Evolutionary conservation across 2,329 filamentous ascomycete genomes (phyloP).

Genomic region (Sclerotinia spermophila): DNA sequence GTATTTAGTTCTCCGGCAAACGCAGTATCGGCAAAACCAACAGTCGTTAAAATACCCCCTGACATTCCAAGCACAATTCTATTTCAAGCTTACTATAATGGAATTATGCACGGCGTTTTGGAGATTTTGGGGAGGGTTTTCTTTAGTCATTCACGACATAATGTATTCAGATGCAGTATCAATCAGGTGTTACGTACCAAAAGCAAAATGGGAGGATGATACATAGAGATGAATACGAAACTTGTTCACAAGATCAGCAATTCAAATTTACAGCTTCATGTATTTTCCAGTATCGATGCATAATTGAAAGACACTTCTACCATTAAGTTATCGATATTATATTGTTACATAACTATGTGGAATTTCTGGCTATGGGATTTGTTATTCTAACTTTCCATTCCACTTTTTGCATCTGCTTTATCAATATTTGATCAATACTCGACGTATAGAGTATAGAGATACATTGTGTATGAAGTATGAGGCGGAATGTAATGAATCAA

Average conservation of each 20-base stretch:
- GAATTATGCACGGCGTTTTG: slow-evolving; percentile 18
- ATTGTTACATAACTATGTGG: background rate
- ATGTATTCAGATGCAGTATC: slow-evolving; percentile 15
- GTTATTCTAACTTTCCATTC: background rate
- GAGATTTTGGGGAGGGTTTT: slow-evolving; percentile 9
- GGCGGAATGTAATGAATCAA: background rate
- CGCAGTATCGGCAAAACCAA: slow-evolving; percentile 87
- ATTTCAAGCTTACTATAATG: slow-evolving; percentile 7
- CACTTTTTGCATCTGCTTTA: background rate
- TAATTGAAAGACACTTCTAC: no score
- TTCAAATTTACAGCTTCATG: background rate
- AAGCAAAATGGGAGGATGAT: background rate
- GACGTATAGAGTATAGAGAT: background rate
- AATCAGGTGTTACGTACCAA: slow-evolving; percentile 10
- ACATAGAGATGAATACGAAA: background rate
- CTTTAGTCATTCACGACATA: slow-evolving; percentile 13
- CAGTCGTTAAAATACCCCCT: slow-evolving; percentile 52
- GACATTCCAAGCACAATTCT: slow-evolving; percentile 14
- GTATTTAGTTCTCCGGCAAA: slow-evolving; percentile 74
- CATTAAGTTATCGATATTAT: background rate
- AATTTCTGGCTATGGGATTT: background rate
- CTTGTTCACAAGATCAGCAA: background rate
- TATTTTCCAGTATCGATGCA: no score
- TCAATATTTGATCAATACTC: background rate
- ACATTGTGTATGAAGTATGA: background rate